phyloP scores from a whole-genome alignment of 164 flowering plant genomes.

The Buxus sempervirens region DNA sequence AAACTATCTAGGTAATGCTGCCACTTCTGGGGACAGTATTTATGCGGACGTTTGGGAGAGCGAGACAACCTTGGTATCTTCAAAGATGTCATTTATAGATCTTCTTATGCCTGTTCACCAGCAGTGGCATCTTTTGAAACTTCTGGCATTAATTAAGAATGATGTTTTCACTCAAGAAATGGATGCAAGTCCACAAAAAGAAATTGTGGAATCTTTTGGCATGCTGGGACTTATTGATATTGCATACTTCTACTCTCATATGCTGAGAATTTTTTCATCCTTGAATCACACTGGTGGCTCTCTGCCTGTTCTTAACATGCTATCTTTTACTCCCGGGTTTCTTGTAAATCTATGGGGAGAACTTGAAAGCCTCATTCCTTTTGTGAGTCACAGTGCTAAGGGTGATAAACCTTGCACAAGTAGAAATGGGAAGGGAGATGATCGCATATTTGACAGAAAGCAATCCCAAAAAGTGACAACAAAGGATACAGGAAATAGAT shows the following conservation, averaged over 20 bases:
- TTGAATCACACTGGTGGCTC: constrained; percentile 57
- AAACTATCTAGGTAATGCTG: constrained; percentile 19
- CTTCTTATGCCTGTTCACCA: constrained; percentile 68
- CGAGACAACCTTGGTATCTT: constrained; percentile 29
- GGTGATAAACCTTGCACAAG: constrained; percentile 16
- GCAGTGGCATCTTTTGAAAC: constrained; percentile 83
- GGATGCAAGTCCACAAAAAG: constrained; percentile 11
- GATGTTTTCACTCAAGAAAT: constrained; percentile 15
- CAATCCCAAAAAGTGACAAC: constrained; percentile 23
- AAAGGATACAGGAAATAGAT: constrained; percentile 64
- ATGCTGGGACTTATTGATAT: constrained; percentile 57
- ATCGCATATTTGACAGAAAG: constrained; percentile 34
- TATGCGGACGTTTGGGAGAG: constrained; percentile 16
- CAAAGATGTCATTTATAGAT: constrained; percentile 44
- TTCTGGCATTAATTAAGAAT: constrained; percentile 39
- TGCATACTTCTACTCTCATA: constrained; percentile 61
- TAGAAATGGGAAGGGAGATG: constrained; percentile 23
- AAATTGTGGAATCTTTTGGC: constrained; percentile 10
- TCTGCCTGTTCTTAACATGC: constrained; percentile 80
- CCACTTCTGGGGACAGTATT: constrained; percentile 18
- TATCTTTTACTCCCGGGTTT: constrained; percentile 89
- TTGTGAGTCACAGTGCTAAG: constrained; percentile 17
- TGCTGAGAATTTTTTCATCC: constrained; percentile 65
- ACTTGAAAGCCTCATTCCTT: constrained; percentile 53
- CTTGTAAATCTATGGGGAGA: constrained; percentile 58